Evolutionary conservation across 345 rosid species (phyloP).

Genomic region (Psidium guajava): DNA sequence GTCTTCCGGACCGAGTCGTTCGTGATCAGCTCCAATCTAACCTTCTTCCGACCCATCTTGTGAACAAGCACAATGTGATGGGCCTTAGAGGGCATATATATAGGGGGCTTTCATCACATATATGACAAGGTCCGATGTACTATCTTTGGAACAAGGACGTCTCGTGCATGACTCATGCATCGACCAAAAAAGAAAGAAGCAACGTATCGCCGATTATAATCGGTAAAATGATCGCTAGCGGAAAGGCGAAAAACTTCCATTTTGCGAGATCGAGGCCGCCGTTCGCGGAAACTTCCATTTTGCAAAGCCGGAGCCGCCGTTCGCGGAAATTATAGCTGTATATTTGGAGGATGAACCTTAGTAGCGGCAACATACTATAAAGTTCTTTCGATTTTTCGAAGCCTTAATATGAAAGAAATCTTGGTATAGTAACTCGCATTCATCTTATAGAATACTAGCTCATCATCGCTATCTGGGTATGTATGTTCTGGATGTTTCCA

Average conservation of each 20-base stretch:
- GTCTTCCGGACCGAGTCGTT: conserved; percentile 19
- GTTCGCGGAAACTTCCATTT: too few relatives aligned
- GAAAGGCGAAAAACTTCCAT: background rate
- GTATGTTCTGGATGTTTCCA: background rate
- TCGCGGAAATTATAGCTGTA: background rate
- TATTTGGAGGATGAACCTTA: background rate
- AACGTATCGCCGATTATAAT: background rate
- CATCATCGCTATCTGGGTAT: background rate
- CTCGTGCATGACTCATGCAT: background rate
- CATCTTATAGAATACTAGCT: background rate
- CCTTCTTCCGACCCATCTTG: conserved; percentile 23
- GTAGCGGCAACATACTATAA: background rate
- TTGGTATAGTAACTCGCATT: background rate
- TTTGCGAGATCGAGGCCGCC: background rate
- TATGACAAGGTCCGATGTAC: background rate
- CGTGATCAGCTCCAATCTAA: conserved; percentile 21
- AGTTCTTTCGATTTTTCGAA: background rate
- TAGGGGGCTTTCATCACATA: background rate
- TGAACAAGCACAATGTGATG: background rate
- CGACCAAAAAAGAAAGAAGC: background rate
- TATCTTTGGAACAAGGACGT: background rate
- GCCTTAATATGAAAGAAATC: background rate
- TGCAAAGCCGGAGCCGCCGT: too few relatives aligned
- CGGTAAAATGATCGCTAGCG: background rate
- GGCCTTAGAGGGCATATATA: background rate